These are phyloP conservation scores for Lagenaria siceraria DNA, from an alignment of 306 rosid genomes.

Conservation along the genomic window DNA sequence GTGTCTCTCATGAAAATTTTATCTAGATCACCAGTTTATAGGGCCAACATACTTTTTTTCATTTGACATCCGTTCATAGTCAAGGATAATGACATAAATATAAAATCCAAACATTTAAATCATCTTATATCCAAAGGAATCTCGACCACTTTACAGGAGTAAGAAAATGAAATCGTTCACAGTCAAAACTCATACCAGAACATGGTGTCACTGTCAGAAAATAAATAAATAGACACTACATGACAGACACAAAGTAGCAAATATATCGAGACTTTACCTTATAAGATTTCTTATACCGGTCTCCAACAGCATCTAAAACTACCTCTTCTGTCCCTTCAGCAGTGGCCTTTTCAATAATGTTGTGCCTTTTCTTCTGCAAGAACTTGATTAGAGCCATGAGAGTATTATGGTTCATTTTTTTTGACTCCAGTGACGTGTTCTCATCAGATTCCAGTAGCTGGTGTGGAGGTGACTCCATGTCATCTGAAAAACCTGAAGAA, in stretches of 20 bases:
- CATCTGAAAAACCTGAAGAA: conserved; percentile 81
- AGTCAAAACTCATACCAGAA: background rate
- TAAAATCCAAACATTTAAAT: background rate
- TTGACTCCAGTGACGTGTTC: conserved; percentile 57
- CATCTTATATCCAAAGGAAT: background rate
- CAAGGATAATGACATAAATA: background rate
- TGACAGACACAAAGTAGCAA: background rate
- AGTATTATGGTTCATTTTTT: conserved; percentile 80
- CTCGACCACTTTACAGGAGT: background rate
- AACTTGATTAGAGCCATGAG: conserved; percentile 96
- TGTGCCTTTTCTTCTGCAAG: conserved; percentile 73
- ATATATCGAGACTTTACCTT: conserved; percentile 40
- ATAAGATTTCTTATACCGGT: conserved; percentile 62
- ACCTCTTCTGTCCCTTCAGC: conserved; percentile 98
- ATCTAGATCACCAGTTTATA: background rate
- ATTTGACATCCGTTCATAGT: background rate
- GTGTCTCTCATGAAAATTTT: background rate
- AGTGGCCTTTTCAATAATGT: conserved; percentile 84
- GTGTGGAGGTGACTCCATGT: conserved; percentile 46
- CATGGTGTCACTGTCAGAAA: background rate
- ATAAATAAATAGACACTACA: background rate
- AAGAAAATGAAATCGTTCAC: background rate
- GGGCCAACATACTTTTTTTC: background rate
- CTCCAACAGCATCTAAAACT: conserved; percentile 86
- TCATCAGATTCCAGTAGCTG: conserved; percentile 55